Base-by-base conservation (phyloP, 768 basidiomycete genomes). In the Tulasnella sp. region DNA sequence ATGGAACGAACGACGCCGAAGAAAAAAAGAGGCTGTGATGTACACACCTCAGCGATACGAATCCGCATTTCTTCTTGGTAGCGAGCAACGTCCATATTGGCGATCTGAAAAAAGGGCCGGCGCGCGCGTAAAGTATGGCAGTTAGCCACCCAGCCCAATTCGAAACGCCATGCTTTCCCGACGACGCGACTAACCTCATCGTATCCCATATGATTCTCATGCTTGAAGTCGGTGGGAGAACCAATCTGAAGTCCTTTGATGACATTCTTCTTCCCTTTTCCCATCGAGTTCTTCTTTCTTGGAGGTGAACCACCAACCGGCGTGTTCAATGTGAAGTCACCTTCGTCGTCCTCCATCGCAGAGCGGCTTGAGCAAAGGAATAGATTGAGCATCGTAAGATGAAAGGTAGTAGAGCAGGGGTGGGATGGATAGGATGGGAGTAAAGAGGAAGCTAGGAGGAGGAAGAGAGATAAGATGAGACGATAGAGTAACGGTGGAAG, bases 121-220 rank as follows among this genome's bases (percentile, higher is more conserved):
- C 53, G n/a, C 11, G 24, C 11, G 49, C 11, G 24, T 11, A 19
- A 38, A 47, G n/a, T 29, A 24, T 32, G 1, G 34, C 21, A 27
- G 23, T 50, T 24, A 15, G 15, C 32, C 15, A 15, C 23, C 21
- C 34, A 38, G 34, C 15, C 34, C 15, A 38, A 15, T 38, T 38
- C 34, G 34, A 5, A 38, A 38, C 34, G 15, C 15, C 32, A 24
- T 47, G 19, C n/a, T n/a, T n/a, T n/a, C n/a, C n/a, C 9, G 50
- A 32, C 51, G 43, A 17, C 19, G 23, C 19, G 13, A 59, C 65
- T n/a, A 44, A 66, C 65, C 42, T 56, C 23, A 26, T 66, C 65
- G 44, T 45, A 61, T 11, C 65, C 64, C 29, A 66, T 54, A 49
- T 66, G 65, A 29, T 45, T 21, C 38, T 65, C 63, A 51, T 66